Base-by-base conservation (phyloP, 163 green algal species). In the Scenedesmus sp. region DNA sequence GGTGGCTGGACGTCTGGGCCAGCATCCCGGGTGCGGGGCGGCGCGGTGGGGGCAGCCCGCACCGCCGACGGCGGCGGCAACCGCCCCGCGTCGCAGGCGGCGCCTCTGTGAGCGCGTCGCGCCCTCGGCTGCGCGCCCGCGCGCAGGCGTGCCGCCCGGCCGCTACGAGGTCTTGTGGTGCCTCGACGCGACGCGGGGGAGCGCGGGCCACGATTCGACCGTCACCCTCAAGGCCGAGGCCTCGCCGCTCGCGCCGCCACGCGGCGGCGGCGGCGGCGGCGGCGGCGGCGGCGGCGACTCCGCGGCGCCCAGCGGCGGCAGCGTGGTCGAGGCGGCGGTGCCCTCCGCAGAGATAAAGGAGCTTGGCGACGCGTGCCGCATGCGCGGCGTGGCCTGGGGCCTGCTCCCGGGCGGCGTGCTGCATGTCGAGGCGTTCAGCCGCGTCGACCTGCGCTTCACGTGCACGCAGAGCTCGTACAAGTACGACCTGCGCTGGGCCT, bases 71-170 rank as follows among this genome's bases (percentile, higher is more conserved):
- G n/a, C n/a, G n/a, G n/a, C n/a, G n/a, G n/a, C n/a, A n/a, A n/a
- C n/a, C n/a, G n/a, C n/a, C n/a, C n/a, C n/a, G n/a, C n/a, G n/a
- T n/a, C n/a, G n/a, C n/a, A n/a, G n/a, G n/a, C n/a, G n/a, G n/a
- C n/a, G n/a, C n/a, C n/a, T n/a, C 11, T 17, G 34, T 29, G 34
- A 11, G 17, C 13, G 29, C 63, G 24, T 14, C 7, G 39, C 22
- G 18, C 36, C 36, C 39, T 60, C n/a, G n/a, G 42, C 63, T 60
- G 63, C n/a, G n/a, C n/a, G n/a, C n/a, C n/a, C 29, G n/a, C n/a
- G 20, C 18, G 65, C 47, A 75, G 65, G 65, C 33, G 65, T 75
- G 13, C 47, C 65, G 4, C 65, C 65, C n/a, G 65, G 65, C 28
- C 20, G 26, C 28, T 75, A 75, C 48, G 47, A 75, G 13, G 65